Conservation (phyloP, 2,329 filamentous ascomycete genomes). For the Talaromyces sp. region DNA sequence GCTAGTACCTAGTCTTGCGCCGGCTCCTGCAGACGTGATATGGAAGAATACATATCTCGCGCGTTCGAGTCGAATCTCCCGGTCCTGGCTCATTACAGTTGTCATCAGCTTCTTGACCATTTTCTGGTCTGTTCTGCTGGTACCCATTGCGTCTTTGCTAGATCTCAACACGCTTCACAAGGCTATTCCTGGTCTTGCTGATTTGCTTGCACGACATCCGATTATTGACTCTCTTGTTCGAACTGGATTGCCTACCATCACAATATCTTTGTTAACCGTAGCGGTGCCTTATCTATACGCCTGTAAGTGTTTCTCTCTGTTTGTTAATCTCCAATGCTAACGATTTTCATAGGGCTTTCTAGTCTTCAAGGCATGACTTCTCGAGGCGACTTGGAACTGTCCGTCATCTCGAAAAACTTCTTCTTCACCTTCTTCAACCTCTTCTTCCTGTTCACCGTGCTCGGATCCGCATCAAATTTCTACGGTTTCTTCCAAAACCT, state of each 20-base stretch:
- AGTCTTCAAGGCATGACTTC: slow-evolving; percentile 94
- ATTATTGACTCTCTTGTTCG: slow-evolving; percentile 74
- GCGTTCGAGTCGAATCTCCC: slow-evolving; percentile 67
- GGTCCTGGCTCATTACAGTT: slow-evolving; percentile 78
- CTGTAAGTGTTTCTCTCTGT: slow-evolving; percentile 50
- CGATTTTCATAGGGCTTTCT: slow-evolving; percentile 58
- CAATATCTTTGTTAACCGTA: slow-evolving; percentile 82
- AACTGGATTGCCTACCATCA: slow-evolving; percentile 80
- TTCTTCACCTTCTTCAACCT: slow-evolving; percentile 99
- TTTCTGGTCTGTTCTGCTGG: slow-evolving; percentile 81
- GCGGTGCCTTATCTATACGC: slow-evolving; percentile 92
- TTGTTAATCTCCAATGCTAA: neutral
- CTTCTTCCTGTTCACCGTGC: slow-evolving; percentile 88
- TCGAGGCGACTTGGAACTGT: slow-evolving; percentile 88
- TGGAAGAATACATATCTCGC: slow-evolving; percentile 91
- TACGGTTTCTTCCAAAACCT: slow-evolving; percentile 62
- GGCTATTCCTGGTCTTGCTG: slow-evolving; percentile 67
- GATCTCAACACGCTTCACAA: slow-evolving; percentile 76
- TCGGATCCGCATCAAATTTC: slow-evolving; percentile 75
- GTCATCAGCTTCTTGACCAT: slow-evolving; percentile 80
- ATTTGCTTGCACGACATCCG: slow-evolving; percentile 64
- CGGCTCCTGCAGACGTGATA: slow-evolving; percentile 85
- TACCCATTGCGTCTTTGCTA: slow-evolving; percentile 72
- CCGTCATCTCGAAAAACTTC: slow-evolving; percentile 96
- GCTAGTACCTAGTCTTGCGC: slow-evolving; percentile 79